Conservation (phyloP, 345 rosid species). For the Arabidopsis suecica region DNA sequence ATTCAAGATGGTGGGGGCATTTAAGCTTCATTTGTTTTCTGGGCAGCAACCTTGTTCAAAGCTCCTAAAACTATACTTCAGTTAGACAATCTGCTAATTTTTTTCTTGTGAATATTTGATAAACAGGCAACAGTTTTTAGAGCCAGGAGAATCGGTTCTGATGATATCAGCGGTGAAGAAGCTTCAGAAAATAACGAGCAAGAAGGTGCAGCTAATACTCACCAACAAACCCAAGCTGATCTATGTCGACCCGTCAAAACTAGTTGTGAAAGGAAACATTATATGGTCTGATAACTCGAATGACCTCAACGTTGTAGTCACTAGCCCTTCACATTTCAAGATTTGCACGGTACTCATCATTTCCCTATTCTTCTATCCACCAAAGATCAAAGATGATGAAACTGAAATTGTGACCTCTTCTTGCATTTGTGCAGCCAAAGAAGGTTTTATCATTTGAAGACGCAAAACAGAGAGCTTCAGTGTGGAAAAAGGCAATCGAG, state of each 20-base stretch:
- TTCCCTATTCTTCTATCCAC: background rate
- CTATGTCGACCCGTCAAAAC: constrained; percentile 81
- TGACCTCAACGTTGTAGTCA: constrained; percentile 75
- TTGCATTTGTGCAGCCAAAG: constrained; percentile 70
- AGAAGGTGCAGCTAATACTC: constrained; percentile 95
- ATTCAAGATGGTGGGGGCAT: constrained; percentile 78
- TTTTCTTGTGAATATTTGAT: constrained; percentile 2
- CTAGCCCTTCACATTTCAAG: constrained; percentile 80
- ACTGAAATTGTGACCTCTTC: constrained; percentile 9
- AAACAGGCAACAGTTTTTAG: constrained; percentile 92
- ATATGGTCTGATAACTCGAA: constrained; percentile 90
- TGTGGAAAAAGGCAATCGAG: constrained; percentile 96
- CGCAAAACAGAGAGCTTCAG: constrained; percentile 85
- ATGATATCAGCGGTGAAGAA: constrained; percentile 94
- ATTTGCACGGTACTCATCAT: constrained; percentile 68
- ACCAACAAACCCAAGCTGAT: constrained; percentile 90
- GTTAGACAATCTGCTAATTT: background rate
- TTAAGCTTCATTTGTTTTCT: constrained; percentile 24
- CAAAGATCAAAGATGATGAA: background rate
- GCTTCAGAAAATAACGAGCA: constrained; percentile 81
- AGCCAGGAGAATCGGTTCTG: constrained; percentile 85
- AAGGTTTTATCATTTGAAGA: constrained; percentile 94
- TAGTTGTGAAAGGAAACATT: constrained; percentile 72
- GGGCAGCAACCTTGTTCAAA: background rate
- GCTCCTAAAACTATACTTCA: background rate